Conservation (phyloP, 2,329 filamentous ascomycete species). For the Furcasterigmium furcatum region DNA sequence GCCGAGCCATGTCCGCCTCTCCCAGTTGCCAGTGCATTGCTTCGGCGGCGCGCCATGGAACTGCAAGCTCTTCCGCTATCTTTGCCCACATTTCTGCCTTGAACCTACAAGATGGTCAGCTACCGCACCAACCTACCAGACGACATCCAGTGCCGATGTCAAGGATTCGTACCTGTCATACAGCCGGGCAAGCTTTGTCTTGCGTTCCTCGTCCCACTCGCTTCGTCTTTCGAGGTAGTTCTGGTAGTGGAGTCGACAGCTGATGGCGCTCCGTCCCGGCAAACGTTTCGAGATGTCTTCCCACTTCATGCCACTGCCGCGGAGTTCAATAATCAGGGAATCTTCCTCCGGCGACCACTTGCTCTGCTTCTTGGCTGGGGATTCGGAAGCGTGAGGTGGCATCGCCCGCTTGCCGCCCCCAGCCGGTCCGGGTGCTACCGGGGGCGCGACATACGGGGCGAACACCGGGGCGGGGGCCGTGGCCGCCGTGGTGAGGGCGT, state of each 20-base stretch:
- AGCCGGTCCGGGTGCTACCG: conserved; percentile 28
- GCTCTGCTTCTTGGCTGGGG: conserved; percentile 87
- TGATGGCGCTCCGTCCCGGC: conserved; percentile 88
- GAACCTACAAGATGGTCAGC: conserved; percentile 57
- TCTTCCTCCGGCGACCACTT: conserved; percentile 97
- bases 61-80: conserved; percentile 89
- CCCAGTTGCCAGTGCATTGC: conserved; percentile 98
- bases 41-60: conserved; percentile 93
- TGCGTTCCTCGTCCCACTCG: conserved; percentile 96
- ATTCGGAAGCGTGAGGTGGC: conserved; percentile 54
- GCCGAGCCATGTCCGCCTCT: conserved; percentile 87
- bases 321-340: conserved; percentile 86
- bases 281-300: conserved; percentile 93
- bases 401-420: conserved; percentile 43
- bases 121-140: no score
- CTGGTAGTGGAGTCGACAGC: conserved; percentile 91
- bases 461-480: conserved; percentile 11
- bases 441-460: conserved; percentile 12
- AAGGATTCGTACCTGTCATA: conserved; percentile 74
- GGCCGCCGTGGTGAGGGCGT: conserved; percentile 16
- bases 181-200: conserved; percentile 90
- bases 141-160: no score
- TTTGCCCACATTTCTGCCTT: conserved; percentile 98
- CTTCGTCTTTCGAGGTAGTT: conserved; percentile 93
- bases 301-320: conserved; percentile 95